Evolutionary conservation across 2,329 filamentous ascomycete species (phyloP).

Genomic region (Fusarium paranaense): DNA sequence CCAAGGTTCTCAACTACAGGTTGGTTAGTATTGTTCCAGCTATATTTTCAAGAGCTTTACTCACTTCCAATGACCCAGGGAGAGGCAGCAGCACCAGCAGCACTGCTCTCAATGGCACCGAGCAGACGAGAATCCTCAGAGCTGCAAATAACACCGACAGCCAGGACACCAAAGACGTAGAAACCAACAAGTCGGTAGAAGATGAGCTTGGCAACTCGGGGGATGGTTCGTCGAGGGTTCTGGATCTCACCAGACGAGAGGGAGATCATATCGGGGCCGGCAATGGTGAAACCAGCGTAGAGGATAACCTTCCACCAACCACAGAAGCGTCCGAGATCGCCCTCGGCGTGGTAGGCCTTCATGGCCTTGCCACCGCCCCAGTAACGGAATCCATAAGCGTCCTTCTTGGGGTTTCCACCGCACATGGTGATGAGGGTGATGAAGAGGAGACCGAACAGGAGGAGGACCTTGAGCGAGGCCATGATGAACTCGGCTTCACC

Average conservation of each 20-base stretch:
- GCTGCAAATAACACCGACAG: slow-evolving; percentile 65
- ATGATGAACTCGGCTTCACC: slow-evolving; percentile 65
- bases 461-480: slow-evolving; percentile 64
- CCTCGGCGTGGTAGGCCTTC: slow-evolving; percentile 52
- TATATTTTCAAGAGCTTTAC: not conserved
- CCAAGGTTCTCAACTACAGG: slow-evolving; percentile 58
- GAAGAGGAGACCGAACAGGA: slow-evolving; percentile 66
- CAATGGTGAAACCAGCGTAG: slow-evolving; percentile 75
- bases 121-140: slow-evolving; percentile 59
- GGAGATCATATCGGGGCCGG: slow-evolving; percentile 74
- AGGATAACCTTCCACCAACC: slow-evolving; percentile 69
- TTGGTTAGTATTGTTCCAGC: not conserved
- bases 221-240: slow-evolving; percentile 74
- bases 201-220: slow-evolving; percentile 77
- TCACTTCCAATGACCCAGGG: slow-evolving; percentile 67
- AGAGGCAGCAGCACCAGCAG: slow-evolving; percentile 67
- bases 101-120: slow-evolving; percentile 58
- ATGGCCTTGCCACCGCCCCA: slow-evolving; percentile 56
- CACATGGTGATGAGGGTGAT: slow-evolving; percentile 77
- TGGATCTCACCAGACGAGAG: slow-evolving; percentile 69
- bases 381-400: slow-evolving; percentile 73
- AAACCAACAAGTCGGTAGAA: slow-evolving; percentile 79
- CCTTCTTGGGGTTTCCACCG: slow-evolving; percentile 72
- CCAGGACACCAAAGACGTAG: slow-evolving; percentile 74
- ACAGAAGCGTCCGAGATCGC: slow-evolving; percentile 69